Evolutionary conservation across 78 protist species (phyloP).

Genomic region (Dictyostelium citrinum): DNA sequence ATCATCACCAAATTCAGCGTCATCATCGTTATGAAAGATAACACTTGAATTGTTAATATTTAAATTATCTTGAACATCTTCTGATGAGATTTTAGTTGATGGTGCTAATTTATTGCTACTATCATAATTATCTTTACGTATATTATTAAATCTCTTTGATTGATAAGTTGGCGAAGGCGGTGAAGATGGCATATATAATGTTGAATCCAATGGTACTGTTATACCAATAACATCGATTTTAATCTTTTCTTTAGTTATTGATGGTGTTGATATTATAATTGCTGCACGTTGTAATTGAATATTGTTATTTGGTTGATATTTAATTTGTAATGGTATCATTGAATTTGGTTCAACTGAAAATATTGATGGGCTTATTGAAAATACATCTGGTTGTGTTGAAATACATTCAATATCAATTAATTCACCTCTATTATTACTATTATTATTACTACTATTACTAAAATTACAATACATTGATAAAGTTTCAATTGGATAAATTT

Average conservation of each 20-base stretch:
- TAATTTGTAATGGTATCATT: neutral
- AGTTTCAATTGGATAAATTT: neutral
- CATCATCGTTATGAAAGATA: neutral
- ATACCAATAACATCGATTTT: conserved; percentile 17
- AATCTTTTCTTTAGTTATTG: neutral
- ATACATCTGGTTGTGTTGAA: conserved; percentile 10
- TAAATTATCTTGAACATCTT: neutral
- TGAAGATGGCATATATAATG: neutral
- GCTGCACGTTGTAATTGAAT: conserved; percentile 6
- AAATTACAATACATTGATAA: neutral
- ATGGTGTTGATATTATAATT: neutral
- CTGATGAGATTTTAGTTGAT: neutral
- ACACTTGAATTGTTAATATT: conserved; percentile 9
- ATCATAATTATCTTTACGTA: neutral
- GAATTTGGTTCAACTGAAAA: neutral
- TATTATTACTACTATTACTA: neutral
- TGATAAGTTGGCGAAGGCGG: conserved; percentile 14
- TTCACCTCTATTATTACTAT: neutral
- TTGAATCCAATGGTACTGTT: neutral
- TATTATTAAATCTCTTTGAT: neutral
- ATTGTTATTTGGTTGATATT: neutral
- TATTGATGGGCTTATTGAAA: neutral
- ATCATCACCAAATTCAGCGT: neutral
- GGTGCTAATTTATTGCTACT: neutral
- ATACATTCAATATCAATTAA: neutral